Evolutionary conservation across 805 yeast species (phyloP).

Genomic region (Suhomyces xylopsoci): DNA sequence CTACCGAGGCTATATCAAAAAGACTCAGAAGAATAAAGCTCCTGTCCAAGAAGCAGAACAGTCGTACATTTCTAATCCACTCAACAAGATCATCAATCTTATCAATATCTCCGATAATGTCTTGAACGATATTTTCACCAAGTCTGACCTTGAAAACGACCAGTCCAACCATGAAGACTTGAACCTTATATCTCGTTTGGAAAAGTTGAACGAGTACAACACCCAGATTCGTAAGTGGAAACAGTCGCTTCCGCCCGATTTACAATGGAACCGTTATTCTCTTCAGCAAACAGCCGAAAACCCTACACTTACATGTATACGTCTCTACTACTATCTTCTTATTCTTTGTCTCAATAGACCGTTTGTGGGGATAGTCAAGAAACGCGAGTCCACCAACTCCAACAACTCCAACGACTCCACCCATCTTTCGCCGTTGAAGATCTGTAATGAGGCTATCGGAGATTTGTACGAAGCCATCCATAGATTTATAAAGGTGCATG

Average conservation of each 20-base stretch:
- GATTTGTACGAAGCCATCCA: constrained; percentile 40
- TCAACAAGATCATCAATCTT: constrained; percentile 40
- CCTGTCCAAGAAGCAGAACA: not conserved
- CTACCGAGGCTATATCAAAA: constrained; percentile 22
- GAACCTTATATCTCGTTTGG: constrained; percentile 37
- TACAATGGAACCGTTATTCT: constrained; percentile 47
- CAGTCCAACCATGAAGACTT: constrained; percentile 35
- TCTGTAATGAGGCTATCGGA: constrained; percentile 40
- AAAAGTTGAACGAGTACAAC: constrained; percentile 45
- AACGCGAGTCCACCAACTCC: constrained; percentile 6
- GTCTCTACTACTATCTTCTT: constrained; percentile 57
- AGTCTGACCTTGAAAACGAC: constrained; percentile 28
- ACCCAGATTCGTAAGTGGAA: constrained; percentile 53
- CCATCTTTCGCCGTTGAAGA: constrained; percentile 27
- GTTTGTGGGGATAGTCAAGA: constrained; percentile 42
- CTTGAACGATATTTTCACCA: constrained; percentile 44
- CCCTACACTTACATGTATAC: constrained; percentile 51
- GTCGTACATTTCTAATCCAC: constrained; percentile 42
- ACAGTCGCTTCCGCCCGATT: constrained; percentile 43
- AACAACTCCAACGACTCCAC: constrained; percentile 6
- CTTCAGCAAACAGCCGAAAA: constrained; percentile 45
- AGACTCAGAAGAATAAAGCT: not conserved
- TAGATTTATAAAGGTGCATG: constrained; percentile 37
- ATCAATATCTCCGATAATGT: constrained; percentile 44
- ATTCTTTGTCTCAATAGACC: constrained; percentile 60